Evolutionary conservation across 352 stramenopile genomes (phyloP).

Genomic region (Phytophthora gonapodyides): DNA sequence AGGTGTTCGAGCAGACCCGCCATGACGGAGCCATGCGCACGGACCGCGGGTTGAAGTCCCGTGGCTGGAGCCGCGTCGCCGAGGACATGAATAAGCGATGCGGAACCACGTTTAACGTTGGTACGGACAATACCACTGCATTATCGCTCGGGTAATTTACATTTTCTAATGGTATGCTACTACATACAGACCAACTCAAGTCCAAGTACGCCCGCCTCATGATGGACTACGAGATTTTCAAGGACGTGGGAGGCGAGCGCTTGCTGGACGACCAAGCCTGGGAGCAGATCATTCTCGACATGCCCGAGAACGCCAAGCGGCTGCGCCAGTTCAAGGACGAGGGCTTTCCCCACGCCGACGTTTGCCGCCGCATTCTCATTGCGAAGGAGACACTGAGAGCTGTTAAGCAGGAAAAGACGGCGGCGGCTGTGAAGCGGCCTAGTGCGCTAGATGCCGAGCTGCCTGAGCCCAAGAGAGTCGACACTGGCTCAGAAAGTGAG

Average conservation of each 20-base stretch:
- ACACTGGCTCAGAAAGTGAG: neutral
- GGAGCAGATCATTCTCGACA: slow-evolving; percentile 31
- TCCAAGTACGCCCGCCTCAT: slow-evolving; percentile 40
- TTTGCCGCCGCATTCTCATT: slow-evolving; percentile 26
- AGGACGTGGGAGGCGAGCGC: slow-evolving; percentile 25
- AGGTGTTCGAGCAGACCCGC: slow-evolving; percentile 31
- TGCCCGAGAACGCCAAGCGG: slow-evolving; percentile 24
- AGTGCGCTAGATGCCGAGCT: neutral
- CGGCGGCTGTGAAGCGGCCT: slow-evolving; percentile 1
- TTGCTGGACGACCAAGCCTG: slow-evolving; percentile 23
- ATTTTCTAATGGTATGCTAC: neutral
- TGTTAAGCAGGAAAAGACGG: neutral
- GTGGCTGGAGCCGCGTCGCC: slow-evolving; percentile 29
- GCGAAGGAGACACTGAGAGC: slow-evolving; percentile 16
- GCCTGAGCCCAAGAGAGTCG: slow-evolving; percentile 14
- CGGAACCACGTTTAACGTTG: slow-evolving; percentile 31
- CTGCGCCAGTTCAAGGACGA: slow-evolving; percentile 28
- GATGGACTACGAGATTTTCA: slow-evolving; percentile 41
- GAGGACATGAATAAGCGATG: slow-evolving; percentile 35
- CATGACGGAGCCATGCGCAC: slow-evolving; percentile 24
- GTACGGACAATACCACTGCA: slow-evolving; percentile 13
- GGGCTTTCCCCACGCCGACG: slow-evolving; percentile 26
- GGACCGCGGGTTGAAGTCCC: slow-evolving; percentile 24
- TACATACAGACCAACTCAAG: slow-evolving; percentile 34
- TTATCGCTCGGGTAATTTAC: neutral